Base-by-base conservation (phyloP, 768 basidiomycete genomes). In the Pleurotus citrinopileatus region DNA sequence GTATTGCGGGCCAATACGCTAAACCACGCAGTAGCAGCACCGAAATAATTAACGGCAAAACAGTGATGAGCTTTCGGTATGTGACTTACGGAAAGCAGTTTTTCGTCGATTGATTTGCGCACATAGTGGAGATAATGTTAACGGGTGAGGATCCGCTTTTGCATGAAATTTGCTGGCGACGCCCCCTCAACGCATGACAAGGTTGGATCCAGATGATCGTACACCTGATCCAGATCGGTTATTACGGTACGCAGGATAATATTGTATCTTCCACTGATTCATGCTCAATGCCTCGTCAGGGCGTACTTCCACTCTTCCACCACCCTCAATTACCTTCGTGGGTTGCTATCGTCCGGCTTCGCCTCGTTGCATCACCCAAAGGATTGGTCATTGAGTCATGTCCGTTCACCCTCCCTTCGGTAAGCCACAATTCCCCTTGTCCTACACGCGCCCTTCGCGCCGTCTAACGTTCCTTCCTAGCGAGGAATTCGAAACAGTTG, bases 221-320 rank as follows among this genome's bases (percentile, higher is more conserved):
- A 86, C 77, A 0, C 94, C 97, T 1, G 89, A 98, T 65, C 96
- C 97, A 0, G 86, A 94, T 57, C 82, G 97, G 17, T 74, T 99
- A 7, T 73, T 98, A 9, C 87, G 83, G 93, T 88, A 60, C 38
- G 9, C 29, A 20, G 12, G 20, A 17, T n/a, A 4, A 26, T 40
- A 28, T 8, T 26, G 53, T 15, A 17, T 32, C 52, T 27, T 43
- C 36, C 48, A 25, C 46, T 4, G 27, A 9, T 36, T 53, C 25
- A 42, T 22, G 22, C 42, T 15, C 32, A 55, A 42, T 20, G 26
- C 27, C 37, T 20, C 37, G 32, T 20, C 59, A 94, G 91, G 57
- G 94, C 96, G 2, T 98, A 98, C 78, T 98, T 98, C 73, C 88
- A 98, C 72, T 98, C 96, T 0, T 81, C 93, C 0, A 81, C 94